Conservation (phyloP, 2,329 filamentous ascomycete genomes). For the Aspergillus tanneri region DNA sequence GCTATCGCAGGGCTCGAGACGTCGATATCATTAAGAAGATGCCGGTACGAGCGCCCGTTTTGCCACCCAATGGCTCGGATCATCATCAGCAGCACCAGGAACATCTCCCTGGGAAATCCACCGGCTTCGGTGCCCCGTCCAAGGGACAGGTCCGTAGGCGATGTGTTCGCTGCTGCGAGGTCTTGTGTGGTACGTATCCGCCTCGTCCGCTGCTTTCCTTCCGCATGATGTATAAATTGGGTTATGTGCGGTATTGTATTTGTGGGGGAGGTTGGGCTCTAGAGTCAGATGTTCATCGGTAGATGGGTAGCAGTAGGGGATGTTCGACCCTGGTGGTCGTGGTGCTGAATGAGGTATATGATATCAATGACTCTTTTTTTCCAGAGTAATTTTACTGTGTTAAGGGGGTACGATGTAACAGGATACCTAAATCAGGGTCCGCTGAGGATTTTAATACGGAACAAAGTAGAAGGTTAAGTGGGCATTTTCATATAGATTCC, state of each 20-base stretch:
- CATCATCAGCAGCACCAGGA: conserved; percentile 5
- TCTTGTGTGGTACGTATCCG: conserved; percentile 62
- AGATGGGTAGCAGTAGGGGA: conserved; percentile 5
- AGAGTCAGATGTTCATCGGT: conserved; percentile 26
- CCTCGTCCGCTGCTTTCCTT: conserved; percentile 38
- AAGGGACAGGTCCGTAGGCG: conserved; percentile 32
- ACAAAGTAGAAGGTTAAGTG: neutral
- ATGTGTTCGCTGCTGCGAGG: conserved; percentile 61
- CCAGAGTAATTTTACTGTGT: neutral
- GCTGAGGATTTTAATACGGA: neutral
- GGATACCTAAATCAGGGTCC: too few relatives aligned
- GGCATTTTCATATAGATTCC: too few relatives aligned
- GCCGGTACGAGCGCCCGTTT: conserved; percentile 24
- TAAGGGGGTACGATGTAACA: too few relatives aligned
- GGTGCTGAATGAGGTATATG: neutral
- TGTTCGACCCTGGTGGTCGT: conserved; percentile 8
- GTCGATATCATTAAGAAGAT: conserved; percentile 58
- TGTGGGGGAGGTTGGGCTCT: conserved; percentile 44
- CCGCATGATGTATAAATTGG: conserved; percentile 39
- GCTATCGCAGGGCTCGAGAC: conserved; percentile 62
- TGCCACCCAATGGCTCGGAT: neutral
- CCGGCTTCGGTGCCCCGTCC: neutral
- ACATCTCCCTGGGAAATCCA: conserved; percentile 6
- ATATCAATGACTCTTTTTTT: neutral
- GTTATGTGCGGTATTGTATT: conserved; percentile 39